Evolutionary conservation across 306 rosid genomes (phyloP).

Genomic region (Casuarina equisetifolia): DNA sequence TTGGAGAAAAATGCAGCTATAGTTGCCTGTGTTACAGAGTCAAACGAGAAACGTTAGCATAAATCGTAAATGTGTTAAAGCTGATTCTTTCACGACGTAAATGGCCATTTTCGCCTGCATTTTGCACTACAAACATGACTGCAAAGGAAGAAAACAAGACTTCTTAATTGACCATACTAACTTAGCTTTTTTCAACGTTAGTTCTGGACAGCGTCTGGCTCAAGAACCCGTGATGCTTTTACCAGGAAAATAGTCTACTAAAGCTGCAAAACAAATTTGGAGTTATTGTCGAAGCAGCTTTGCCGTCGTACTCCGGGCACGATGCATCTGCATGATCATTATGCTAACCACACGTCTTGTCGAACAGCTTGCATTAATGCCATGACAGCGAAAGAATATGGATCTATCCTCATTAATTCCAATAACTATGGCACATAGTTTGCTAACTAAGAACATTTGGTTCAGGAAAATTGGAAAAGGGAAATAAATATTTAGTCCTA

Average conservation of each 20-base stretch:
- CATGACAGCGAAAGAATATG: too few relatives aligned
- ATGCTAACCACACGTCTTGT: neutral
- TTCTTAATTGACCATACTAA: neutral
- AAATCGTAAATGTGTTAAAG: neutral
- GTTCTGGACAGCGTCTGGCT: neutral
- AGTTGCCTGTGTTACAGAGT: neutral
- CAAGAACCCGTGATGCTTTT: neutral
- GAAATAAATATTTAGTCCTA: neutral
- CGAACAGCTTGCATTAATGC: too few relatives aligned
- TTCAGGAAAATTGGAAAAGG: too few relatives aligned
- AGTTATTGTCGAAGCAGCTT: neutral
- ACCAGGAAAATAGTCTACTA: too few relatives aligned
- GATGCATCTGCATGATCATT: neutral
- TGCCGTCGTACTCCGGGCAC: neutral
- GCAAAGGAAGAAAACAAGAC: neutral
- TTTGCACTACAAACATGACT: neutral
- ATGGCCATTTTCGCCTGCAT: neutral
- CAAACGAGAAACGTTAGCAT: neutral
- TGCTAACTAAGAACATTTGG: too few relatives aligned
- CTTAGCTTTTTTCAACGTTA: neutral
- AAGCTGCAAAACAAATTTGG: too few relatives aligned
- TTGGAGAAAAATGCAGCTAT: neutral
- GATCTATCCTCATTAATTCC: too few relatives aligned
- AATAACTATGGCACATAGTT: too few relatives aligned
- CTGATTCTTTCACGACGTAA: neutral